Percentiles rank a stretch among this genome's conserved stretches.
phyloP scores from a whole-genome alignment of 495 filamentous ascomycete species.

The Xylaria grammica region DNA sequence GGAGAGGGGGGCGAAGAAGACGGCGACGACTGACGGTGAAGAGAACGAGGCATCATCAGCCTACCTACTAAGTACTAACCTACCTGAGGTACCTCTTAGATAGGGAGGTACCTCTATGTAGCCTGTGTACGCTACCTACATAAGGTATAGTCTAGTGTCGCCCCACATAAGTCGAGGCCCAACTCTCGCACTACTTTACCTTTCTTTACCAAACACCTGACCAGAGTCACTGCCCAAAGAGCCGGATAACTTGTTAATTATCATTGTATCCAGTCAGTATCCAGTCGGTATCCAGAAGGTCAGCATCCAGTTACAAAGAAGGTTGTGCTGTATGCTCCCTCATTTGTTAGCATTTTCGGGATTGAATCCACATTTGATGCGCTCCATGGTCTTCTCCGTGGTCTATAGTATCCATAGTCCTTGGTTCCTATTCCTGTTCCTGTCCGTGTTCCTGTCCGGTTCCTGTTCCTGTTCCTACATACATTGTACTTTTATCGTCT shows the following conservation, averaged over 20 bases:
- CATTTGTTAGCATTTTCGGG: neutral
- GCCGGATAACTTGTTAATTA: constrained; percentile 11
- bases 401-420: no score
- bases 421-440: no score
- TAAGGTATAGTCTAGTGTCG: neutral
- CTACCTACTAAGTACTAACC: no score
- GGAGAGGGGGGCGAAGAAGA: constrained; percentile 9
- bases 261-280: constrained; percentile 6
- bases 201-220: neutral
- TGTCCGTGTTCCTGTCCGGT: neutral
- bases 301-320: no score
- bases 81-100: no score
- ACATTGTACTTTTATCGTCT: neutral
- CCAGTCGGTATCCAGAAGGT: no score
- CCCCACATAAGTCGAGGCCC: constrained; percentile 16
- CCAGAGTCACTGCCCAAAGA: neutral
- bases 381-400: no score
- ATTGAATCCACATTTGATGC: neutral
- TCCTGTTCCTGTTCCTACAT: constrained; percentile 4
- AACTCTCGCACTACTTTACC: neutral
- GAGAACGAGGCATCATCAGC: no score
- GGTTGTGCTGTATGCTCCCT: no score
- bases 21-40: neutral
- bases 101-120: no score
- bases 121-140: no score